Evolutionary conservation across 352 stramenopile genomes (phyloP), one percentile per base, ranked within the genome.

Genomic region (Globisporangium nagaii): DNA sequence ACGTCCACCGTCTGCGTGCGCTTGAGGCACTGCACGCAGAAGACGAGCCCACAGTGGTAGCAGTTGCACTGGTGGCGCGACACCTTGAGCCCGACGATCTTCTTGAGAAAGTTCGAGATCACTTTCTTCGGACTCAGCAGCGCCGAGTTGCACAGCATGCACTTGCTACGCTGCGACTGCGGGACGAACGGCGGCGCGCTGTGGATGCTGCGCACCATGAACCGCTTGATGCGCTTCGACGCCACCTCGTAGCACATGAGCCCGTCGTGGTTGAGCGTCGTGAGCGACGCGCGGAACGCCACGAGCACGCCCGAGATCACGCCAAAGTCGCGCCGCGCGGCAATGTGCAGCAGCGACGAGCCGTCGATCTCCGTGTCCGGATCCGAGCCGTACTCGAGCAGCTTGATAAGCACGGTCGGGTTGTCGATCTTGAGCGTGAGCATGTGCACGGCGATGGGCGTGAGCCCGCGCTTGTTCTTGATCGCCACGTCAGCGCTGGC

Each of bases 231-330:
- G n/a, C 65, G 63, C 47, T 66, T 73, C 9, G 73, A 64, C 39
- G 82, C 79, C n/a, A 87, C 76, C 52, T 93, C 74, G 43, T 80
- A 90, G 54, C 78, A 88, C 79, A 88, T 89, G 59, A 90, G 76
- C 2, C 82, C 82, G 34, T 80, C 70, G 9, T 66, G 53, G 56
- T 93, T 90, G 9, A 90, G 65, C 11, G 76, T 58, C 39, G 71
- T 60, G 50, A 90, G 70, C 30, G 77, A 82, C 15, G 78, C 82
- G 25, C 78, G 73, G 61, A 79, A 89, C 27, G 68, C 63, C 17
- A 88, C 75, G 20, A 93, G 61, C 10, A 81, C 72, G 28, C 71
- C 73, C 15, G 73, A 66, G 42, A 93, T 70, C 9, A 65, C 64
- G 9, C 73, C 63, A 28, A 90, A 65, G n/a, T 89, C 61, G 12